These are phyloP conservation scores for Neurospora sp. DNA, from an alignment of 2,329 filamentous ascomycete genomes.

Conservation along the genomic window DNA sequence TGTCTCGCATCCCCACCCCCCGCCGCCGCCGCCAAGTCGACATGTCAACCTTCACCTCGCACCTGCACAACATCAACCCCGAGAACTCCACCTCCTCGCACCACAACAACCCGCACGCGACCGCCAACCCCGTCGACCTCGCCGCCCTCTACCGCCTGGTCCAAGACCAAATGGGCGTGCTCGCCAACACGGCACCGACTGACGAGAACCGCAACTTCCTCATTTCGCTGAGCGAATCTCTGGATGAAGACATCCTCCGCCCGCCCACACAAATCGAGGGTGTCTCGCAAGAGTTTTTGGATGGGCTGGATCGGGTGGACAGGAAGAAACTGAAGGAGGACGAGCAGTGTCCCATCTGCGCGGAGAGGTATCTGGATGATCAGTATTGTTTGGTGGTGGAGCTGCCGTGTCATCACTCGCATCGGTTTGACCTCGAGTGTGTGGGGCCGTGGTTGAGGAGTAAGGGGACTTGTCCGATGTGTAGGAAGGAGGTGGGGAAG, in stretches of 20 bases:
- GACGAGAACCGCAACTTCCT: slow-evolving; percentile 40
- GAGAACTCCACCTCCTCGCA: slow-evolving; percentile 6
- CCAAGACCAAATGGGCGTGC: slow-evolving; percentile 46
- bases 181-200: slow-evolving; percentile 38
- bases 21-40: slow-evolving; percentile 44
- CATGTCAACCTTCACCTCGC: slow-evolving; percentile 53
- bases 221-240: slow-evolving; percentile 32
- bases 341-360: slow-evolving; percentile 53
- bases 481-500: slow-evolving; percentile 48
- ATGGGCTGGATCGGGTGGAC: slow-evolving; percentile 47
- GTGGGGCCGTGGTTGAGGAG: slow-evolving; percentile 54
- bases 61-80: slow-evolving; percentile 43
- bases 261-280: slow-evolving; percentile 43
- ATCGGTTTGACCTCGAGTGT: slow-evolving; percentile 58
- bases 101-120: slow-evolving; percentile 44
- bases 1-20: too few species aligned
- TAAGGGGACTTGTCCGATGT: slow-evolving; percentile 56
- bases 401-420: slow-evolving; percentile 48
- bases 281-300: slow-evolving; percentile 49
- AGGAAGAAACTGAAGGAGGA: slow-evolving; percentile 39
- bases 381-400: slow-evolving; percentile 52
- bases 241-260: slow-evolving; percentile 41
- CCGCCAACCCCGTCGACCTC: slow-evolving; percentile 49
- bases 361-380: slow-evolving; percentile 51
- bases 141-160: slow-evolving; percentile 48